phyloP scores from a whole-genome alignment of 1,284 basidiomycete species.

The Taiwanofungus camphoratus region DNA sequence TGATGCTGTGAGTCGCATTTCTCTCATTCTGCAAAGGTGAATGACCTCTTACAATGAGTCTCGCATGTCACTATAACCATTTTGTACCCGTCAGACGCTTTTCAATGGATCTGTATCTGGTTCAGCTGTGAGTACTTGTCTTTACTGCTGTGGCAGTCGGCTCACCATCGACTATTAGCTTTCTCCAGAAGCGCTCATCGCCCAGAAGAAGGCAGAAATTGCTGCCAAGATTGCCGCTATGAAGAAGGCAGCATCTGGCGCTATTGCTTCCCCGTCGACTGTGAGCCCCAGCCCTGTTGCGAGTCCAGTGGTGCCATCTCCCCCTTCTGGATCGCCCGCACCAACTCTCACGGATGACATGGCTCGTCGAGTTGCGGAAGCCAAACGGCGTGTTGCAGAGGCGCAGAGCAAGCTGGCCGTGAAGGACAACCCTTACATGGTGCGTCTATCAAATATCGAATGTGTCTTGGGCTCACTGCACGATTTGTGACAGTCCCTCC shows the following conservation, averaged over 20 bases:
- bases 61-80: conserved; percentile 60
- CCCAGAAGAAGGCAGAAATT: conserved; percentile 79
- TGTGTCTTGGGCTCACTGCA: too few species aligned
- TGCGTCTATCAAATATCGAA: too few species aligned
- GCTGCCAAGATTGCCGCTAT: conserved; percentile 80
- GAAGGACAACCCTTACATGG: conserved; percentile 82
- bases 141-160: background rate
- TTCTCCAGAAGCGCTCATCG: conserved; percentile 58
- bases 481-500: conserved; percentile 46
- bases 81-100: conserved; percentile 47
- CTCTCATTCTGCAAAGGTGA: conserved; percentile 57
- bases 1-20: conserved; percentile 58
- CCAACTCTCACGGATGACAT: conserved; percentile 56
- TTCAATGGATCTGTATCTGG: conserved; percentile 40
- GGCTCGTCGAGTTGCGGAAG: conserved; percentile 68
- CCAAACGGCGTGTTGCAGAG: conserved; percentile 73
- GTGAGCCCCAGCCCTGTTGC: conserved; percentile 29
- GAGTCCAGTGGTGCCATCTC: conserved; percentile 26
- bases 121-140: conserved; percentile 33
- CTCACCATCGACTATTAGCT: too few species aligned
- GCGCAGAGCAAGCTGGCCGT: conserved; percentile 68
- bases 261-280: conserved; percentile 20
- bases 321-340: conserved; percentile 30
- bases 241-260: conserved; percentile 40
- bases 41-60: conserved; percentile 44